These are phyloP conservation scores for Trichophyton simii DNA, from an alignment of 2,329 filamentous ascomycete species.

Conservation along the genomic window DNA sequence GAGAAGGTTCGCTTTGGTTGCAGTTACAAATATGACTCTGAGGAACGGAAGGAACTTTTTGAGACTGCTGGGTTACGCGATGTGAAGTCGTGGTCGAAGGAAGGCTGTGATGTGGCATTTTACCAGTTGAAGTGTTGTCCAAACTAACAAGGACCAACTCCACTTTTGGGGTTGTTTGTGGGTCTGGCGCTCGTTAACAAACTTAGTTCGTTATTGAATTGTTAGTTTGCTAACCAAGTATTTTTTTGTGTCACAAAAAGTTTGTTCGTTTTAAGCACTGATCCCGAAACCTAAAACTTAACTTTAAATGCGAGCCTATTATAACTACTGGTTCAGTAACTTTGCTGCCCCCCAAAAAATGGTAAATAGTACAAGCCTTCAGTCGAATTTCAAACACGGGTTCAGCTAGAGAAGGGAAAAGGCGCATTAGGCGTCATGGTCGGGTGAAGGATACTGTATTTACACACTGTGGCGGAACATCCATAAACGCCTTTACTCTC, in stretches of 20 bases:
- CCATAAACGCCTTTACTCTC: no score
- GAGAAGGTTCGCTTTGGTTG: background rate
- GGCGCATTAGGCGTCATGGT: no score
- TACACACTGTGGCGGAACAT: no score
- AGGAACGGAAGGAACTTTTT: constrained; percentile 5
- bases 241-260: background rate
- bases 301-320: background rate
- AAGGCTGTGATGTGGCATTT: constrained; percentile 1
- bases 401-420: background rate
- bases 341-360: background rate
- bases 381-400: background rate
- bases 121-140: background rate
- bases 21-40: background rate
- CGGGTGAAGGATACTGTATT: no score
- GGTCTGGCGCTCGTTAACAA: no score
- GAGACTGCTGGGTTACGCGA: background rate
- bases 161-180: background rate
- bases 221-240: background rate
- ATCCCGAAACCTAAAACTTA: background rate
- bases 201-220: no score
- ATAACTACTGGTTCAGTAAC: background rate
- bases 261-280: background rate
- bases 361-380: background rate
- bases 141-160: background rate
- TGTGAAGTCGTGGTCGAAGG: constrained; percentile 1